These are phyloP conservation scores for Amanita rimosa DNA, from an alignment of 768 basidiomycete genomes.

Conservation along the genomic window DNA sequence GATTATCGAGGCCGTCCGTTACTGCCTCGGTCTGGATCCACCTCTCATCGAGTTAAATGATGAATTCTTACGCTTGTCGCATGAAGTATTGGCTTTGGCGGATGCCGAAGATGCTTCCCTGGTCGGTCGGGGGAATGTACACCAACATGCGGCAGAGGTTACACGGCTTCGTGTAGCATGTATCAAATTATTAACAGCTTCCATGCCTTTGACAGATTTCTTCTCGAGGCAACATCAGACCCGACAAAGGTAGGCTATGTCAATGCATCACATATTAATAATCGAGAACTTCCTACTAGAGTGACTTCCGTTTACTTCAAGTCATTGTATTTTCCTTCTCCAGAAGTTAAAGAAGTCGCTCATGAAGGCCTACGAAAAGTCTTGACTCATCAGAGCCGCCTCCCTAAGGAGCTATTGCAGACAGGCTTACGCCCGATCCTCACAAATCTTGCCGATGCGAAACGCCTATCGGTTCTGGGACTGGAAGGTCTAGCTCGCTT, in stretches of 20 bases:
- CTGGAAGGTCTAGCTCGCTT: constrained; percentile 90
- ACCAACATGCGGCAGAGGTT: constrained; percentile 73
- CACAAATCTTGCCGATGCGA: constrained; percentile 96
- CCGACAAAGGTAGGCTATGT: constrained; percentile 56
- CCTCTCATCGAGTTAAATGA: constrained; percentile 88
- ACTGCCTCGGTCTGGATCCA: constrained; percentile 82
- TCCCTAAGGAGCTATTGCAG: constrained; percentile 93
- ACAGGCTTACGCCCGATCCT: constrained; percentile 92
- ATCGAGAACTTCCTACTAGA: constrained; percentile 25
- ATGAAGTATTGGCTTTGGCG: constrained; percentile 89
- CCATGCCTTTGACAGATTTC: constrained; percentile 92
- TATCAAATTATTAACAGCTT: constrained; percentile 85
- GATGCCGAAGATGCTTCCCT: constrained; percentile 90
- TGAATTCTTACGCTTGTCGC: constrained; percentile 80
- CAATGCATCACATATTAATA: neutral
- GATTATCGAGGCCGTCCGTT: constrained; percentile 94
- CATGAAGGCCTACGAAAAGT: constrained; percentile 90
- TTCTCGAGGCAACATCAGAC: constrained; percentile 77
- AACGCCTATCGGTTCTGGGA: constrained; percentile 84
- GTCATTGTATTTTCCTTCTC: constrained; percentile 84
- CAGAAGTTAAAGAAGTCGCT: constrained; percentile 91
- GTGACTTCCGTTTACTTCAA: constrained; percentile 98
- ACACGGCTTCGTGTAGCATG: constrained; percentile 89
- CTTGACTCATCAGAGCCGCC: constrained; percentile 75
- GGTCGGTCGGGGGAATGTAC: constrained; percentile 58